Evolutionary conservation across 148 eudicot species (phyloP), one percentile per base, ranked within the genome.

Genomic region (Rhododendron molle): DNA sequence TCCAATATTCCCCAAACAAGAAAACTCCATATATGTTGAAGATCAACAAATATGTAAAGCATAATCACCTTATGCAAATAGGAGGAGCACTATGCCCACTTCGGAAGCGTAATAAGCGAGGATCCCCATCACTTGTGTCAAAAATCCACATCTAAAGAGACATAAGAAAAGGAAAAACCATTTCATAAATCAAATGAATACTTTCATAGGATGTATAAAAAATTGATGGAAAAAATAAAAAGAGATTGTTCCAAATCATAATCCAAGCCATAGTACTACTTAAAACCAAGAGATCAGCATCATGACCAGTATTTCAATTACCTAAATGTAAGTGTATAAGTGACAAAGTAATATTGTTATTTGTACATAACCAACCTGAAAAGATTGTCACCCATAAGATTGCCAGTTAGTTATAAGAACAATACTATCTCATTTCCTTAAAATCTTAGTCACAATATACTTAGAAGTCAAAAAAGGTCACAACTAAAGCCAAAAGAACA

Each of bases 61-160:
- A 52, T 44, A 47, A 49, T 71, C 86, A 94, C 96, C 94, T 93
- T 89, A 97, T 94, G 85, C 99, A 97, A 80, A 89, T 91, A 52
- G 98, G 99, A 89, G 99, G 99, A 80, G 98, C 99, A 91, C 99
- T 97, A 86, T 97, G 98, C 71, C 99, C 99, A 91, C 93, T 95
- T 87, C 99, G 95, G 88, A 95, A 95, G 12, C 98, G 98, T 74
- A 95, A 90, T 83, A 97, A 89, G 86, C 98, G 95, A 90, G 99
- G 96, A 85, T 97, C 99, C 81, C 98, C 98, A 89, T 95, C 98
- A 87, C 83, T 94, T 34, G 98, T 92, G 84, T 97, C 96, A 52
- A 97, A 97, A 86, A 95, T 93, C 99, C 99, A 97, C 99, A 97
- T 94, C 98, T 94, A 54, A 69, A 80, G 84, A 87, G 38, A 83